Conservation (phyloP, 352 stramenopile species). For the Phytophthora sp. region DNA sequence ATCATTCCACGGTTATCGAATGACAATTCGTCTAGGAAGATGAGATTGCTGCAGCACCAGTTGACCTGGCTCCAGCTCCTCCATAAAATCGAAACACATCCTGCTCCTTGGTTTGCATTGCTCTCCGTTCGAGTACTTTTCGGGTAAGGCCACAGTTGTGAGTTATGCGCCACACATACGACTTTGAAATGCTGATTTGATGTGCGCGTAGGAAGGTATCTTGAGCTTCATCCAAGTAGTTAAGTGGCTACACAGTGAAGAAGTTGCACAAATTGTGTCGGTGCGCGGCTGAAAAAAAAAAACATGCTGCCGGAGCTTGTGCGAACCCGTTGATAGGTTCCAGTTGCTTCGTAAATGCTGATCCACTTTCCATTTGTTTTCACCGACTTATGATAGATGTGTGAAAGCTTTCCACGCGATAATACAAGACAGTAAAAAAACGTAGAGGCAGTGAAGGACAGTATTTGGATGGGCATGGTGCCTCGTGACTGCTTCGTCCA, state of each 20-base stretch:
- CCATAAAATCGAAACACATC: background rate
- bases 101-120: too few relatives aligned
- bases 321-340: too few relatives aligned
- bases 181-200: background rate
- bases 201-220: background rate
- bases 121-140: too few relatives aligned
- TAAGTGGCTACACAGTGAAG: background rate
- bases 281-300: background rate
- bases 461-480: too few relatives aligned
- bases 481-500: too few relatives aligned
- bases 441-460: too few relatives aligned
- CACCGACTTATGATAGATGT: background rate
- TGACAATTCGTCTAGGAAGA: conserved; percentile 2
- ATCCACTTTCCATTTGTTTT: too few relatives aligned
- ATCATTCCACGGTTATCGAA: conserved; percentile 8
- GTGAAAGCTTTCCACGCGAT: too few relatives aligned
- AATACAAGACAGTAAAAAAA: too few relatives aligned
- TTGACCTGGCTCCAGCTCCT: background rate
- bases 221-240: background rate
- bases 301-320: too few relatives aligned
- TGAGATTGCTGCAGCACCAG: background rate
- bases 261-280: background rate
- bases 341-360: too few relatives aligned
- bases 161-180: background rate
- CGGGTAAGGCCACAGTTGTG: too few relatives aligned